These are phyloP conservation scores for Lagenidium giganteum DNA, from an alignment of 352 stramenopile species.

Conservation along the genomic window DNA sequence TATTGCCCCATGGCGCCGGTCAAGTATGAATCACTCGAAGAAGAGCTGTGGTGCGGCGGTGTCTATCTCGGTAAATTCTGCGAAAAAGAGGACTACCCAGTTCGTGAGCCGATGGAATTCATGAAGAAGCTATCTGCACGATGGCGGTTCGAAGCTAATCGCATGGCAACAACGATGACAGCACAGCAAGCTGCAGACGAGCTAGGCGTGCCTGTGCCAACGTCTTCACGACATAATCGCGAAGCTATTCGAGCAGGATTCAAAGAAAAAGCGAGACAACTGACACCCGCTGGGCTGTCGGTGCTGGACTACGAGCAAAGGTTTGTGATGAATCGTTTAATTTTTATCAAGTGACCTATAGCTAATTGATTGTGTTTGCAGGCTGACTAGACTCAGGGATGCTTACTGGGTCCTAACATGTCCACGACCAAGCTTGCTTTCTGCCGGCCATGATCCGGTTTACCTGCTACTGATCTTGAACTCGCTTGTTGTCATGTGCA, in stretches of 20 bases:
- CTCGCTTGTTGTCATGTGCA: conserved; percentile 62
- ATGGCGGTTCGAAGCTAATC: conserved; percentile 74
- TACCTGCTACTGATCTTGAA: conserved; percentile 66
- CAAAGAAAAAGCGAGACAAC: conserved; percentile 37
- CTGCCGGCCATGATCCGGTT: conserved; percentile 58
- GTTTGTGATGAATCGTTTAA: conserved; percentile 19
- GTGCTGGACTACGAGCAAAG: conserved; percentile 29
- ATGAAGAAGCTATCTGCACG: conserved; percentile 69
- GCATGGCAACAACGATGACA: conserved; percentile 21
- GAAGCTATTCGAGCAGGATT: conserved; percentile 45
- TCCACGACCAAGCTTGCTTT: conserved; percentile 60
- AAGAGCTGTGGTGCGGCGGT: conserved; percentile 92
- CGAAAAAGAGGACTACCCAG: conserved; percentile 69
- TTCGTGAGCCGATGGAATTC: conserved; percentile 85
- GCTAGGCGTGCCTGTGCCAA: conserved; percentile 21
- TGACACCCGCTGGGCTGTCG: conserved; percentile 24
- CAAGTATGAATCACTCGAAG: conserved; percentile 81
- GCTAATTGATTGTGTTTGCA: conserved; percentile 7
- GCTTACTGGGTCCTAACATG: conserved; percentile 66
- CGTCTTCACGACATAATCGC: conserved; percentile 10
- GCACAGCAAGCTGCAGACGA: conserved; percentile 33
- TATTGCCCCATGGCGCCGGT: conserved; percentile 92
- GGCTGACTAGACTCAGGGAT: conserved; percentile 41
- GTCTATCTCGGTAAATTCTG: conserved; percentile 94
- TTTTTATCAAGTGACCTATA: too few relatives aligned